Base-by-base conservation (phyloP, 495 filamentous ascomycete genomes). In the Penicillium samsonianum region DNA sequence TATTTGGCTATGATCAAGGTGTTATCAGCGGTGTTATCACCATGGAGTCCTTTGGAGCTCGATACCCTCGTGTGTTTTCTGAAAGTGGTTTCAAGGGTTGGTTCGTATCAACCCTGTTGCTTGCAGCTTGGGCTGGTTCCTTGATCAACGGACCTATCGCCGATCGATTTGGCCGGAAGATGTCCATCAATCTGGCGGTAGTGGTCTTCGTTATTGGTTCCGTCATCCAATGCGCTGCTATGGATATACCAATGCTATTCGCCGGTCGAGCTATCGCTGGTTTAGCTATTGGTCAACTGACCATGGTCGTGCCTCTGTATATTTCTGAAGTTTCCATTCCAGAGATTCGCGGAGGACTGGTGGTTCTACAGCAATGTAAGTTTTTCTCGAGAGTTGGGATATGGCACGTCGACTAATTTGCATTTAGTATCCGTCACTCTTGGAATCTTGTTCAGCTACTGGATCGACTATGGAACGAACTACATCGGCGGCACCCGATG, bases 401-500 rank as follows among this genome's bases (percentile, higher is more conserved):
- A 20, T 8, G 5, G 20, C 26, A 26, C 31, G 17, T 8, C 35
- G 16, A 52, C 47, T 56, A 35, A 55, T 48, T 9, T 16, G 12
- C 16, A 11, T 22, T 30, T 17, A 74, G 72, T 89, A 80, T 89
- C 89, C 19, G 90, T 93, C 60, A 90, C 85, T 31, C 84, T 91
- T 50, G 91, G 91, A 25, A 93, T 96, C 70, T 83, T 94, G 78
- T 72, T 92, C 31, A 84, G 82, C 59, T 94, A 91, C 76, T 95
- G 90, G 90, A 89, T 91, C 61, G 84, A 90, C 70, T 91, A 90
- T 54, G 71, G 68, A 19, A 69, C 74, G 17, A 75, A 77, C 55
- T 71, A 73, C 30, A 73, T 77, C 45, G 74, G 73, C n/a, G 73
- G 74, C 12, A 67, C 71, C 0, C 63, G 72, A 14, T 79, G 73